These are phyloP conservation scores for Pythium scleroteichum DNA, from an alignment of 352 stramenopile species.

Conservation along the genomic window DNA sequence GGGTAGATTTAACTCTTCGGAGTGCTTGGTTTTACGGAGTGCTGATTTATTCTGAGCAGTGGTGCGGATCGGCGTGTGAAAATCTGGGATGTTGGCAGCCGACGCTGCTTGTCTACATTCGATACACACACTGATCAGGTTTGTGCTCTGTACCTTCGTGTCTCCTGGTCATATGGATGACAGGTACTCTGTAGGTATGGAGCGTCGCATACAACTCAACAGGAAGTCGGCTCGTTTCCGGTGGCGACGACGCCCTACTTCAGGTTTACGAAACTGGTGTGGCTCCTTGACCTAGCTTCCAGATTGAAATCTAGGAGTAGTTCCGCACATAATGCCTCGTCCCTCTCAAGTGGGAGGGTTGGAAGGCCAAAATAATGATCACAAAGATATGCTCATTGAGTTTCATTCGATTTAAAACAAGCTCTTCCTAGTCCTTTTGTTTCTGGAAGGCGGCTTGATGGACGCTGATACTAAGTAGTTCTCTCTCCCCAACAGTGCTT, in stretches of 20 bases:
- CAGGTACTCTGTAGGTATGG: slow-evolving; percentile 65
- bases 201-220: slow-evolving; percentile 89
- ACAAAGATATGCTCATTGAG: too few relatives aligned
- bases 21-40: too few relatives aligned
- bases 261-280: slow-evolving; percentile 88
- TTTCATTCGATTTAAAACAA: too few relatives aligned
- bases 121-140: slow-evolving; percentile 91
- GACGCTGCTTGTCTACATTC: slow-evolving; percentile 88
- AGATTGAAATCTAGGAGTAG: too few relatives aligned
- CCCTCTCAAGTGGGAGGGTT: too few relatives aligned
- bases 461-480: too few relatives aligned
- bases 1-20: slow-evolving; percentile 41
- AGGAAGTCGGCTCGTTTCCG: slow-evolving; percentile 84
- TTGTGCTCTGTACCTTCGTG: neutral
- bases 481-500: too few relatives aligned
- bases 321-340: too few relatives aligned
- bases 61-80: slow-evolving; percentile 90
- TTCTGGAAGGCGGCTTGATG: too few relatives aligned
- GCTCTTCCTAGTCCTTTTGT: too few relatives aligned
- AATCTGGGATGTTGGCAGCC: slow-evolving; percentile 90
- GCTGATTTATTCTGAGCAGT: slow-evolving; percentile 32
- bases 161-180: slow-evolving; percentile 1
- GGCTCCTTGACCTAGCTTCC: slow-evolving; percentile 14
- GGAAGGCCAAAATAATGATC: too few relatives aligned
- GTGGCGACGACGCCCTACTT: slow-evolving; percentile 86